phyloP scores from a whole-genome alignment of 495 filamentous ascomycete species.

The Lophiostoma macrostomum region DNA sequence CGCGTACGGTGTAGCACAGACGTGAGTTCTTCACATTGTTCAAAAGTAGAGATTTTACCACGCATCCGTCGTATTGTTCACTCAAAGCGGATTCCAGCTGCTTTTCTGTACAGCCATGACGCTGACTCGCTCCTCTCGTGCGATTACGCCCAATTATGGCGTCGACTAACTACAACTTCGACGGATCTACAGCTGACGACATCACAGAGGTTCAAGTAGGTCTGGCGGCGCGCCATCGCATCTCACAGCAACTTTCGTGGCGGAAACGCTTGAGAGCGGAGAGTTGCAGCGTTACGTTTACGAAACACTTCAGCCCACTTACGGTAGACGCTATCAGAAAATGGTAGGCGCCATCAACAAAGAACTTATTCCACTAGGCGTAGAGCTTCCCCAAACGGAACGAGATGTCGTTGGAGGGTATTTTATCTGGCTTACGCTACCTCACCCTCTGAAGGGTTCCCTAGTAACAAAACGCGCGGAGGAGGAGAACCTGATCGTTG shows the following conservation, averaged over 20 bases:
- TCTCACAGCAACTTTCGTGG: constrained; percentile 62
- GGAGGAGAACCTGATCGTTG: constrained; percentile 59
- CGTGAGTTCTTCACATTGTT: constrained; percentile 46
- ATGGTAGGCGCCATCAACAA: constrained; percentile 54
- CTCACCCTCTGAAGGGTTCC: constrained; percentile 47
- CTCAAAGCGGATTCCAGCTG: too few species aligned
- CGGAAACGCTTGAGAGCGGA: constrained; percentile 54
- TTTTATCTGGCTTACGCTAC: constrained; percentile 75
- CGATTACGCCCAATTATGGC: too few species aligned
- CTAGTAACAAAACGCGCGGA: constrained; percentile 55
- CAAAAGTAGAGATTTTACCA: neutral
- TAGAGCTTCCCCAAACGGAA: constrained; percentile 44
- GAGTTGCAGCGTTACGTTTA: constrained; percentile 48
- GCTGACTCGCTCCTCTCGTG: too few species aligned
- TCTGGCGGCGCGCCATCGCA: constrained; percentile 79
- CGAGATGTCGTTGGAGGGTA: constrained; percentile 63
- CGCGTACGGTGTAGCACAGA: constrained; percentile 62
- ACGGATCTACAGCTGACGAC: neutral
- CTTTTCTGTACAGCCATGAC: too few species aligned
- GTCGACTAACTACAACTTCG: too few species aligned
- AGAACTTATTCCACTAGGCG: constrained; percentile 59
- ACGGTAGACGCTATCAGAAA: constrained; percentile 54
- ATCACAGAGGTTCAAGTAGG: constrained; percentile 57
- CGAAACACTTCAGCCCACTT: constrained; percentile 48
- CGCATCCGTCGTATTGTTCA: neutral